These are phyloP conservation scores for Elaeagnus macrophylla DNA, from an alignment of 306 rosid species.

Conservation along the genomic window DNA sequence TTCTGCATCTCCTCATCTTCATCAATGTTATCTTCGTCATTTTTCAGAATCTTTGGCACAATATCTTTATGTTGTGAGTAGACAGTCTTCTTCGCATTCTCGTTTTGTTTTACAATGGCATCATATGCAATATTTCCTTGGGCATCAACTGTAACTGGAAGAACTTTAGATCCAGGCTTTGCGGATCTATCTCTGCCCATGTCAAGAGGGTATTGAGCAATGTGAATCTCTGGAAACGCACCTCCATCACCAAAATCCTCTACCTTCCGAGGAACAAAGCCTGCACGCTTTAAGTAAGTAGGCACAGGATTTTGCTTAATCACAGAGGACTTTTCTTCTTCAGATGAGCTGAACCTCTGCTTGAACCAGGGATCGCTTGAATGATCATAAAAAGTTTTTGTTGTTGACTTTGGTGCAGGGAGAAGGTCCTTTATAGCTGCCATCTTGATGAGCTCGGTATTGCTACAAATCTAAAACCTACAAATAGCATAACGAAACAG, in stretches of 20 bases:
- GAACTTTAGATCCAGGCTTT: constrained; percentile 57
- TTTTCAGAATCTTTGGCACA: constrained; percentile 55
- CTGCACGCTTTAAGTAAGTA: constrained; percentile 59
- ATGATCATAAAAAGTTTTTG: constrained; percentile 60
- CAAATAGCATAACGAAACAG: neutral
- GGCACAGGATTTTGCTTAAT: constrained; percentile 50
- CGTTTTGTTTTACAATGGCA: constrained; percentile 76
- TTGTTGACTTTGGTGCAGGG: constrained; percentile 50
- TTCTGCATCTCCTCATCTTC: constrained; percentile 54
- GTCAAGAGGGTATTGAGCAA: constrained; percentile 85
- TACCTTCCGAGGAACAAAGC: constrained; percentile 68
- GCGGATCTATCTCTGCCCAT: constrained; percentile 61
- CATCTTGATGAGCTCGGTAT: constrained; percentile 26
- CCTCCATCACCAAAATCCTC: constrained; percentile 94
- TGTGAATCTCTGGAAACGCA: constrained; percentile 80
- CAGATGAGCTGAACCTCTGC: constrained; percentile 56
- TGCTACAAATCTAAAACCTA: neutral
- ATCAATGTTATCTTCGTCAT: constrained; percentile 33
- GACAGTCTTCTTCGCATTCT: constrained; percentile 68
- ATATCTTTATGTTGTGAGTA: constrained; percentile 71
- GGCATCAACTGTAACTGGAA: constrained; percentile 74
- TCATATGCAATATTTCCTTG: constrained; percentile 78
- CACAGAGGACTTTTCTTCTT: constrained; percentile 41
- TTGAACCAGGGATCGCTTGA: constrained; percentile 88
- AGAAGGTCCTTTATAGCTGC: constrained; percentile 66